Conservation (phyloP, 345 rosid species). For the Arabis alpina region DNA sequence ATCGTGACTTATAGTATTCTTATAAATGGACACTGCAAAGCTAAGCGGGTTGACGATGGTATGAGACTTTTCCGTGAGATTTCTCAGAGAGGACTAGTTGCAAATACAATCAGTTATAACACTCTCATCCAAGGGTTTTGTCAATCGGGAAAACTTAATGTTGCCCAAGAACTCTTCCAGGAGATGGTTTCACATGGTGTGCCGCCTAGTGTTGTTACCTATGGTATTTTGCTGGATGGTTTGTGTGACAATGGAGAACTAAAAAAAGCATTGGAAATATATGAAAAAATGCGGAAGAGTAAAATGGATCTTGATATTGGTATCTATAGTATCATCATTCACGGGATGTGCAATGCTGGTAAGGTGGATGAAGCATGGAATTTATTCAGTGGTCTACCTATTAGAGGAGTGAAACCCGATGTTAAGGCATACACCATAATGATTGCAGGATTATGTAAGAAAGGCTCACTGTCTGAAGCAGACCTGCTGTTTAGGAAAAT, state of each 20-base stretch:
- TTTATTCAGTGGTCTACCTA: constrained; percentile 13
- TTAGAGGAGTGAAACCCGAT: constrained; percentile 32
- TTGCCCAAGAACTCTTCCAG: constrained; percentile 8
- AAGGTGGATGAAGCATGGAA: constrained; percentile 32
- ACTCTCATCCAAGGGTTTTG: constrained; percentile 11
- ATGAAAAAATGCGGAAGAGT: not conserved
- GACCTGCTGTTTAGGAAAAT: constrained; percentile 21
- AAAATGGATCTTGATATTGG: constrained; percentile 21
- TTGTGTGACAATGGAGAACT: constrained; percentile 1
- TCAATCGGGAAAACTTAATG: not conserved
- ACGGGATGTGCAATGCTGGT: constrained; percentile 45
- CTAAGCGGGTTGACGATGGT: not conserved
- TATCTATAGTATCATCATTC: constrained; percentile 31
- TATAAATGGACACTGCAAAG: not conserved
- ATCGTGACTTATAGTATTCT: not conserved
- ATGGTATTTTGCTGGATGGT: not conserved
- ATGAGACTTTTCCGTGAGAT: not conserved
- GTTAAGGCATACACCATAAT: constrained; percentile 15
- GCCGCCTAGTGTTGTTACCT: not conserved
- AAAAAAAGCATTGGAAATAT: not conserved
- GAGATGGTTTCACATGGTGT: constrained; percentile 7
- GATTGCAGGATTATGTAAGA: constrained; percentile 31
- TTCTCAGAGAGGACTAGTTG: not conserved
- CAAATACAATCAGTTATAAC: not conserved
- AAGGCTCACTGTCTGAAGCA: constrained; percentile 11